A percentile compares a stretch with the other conserved stretches of the same genome.
phyloP scores from a whole-genome alignment of 169 alveolate genomes.

The Plasmodium knowlesi region DNA sequence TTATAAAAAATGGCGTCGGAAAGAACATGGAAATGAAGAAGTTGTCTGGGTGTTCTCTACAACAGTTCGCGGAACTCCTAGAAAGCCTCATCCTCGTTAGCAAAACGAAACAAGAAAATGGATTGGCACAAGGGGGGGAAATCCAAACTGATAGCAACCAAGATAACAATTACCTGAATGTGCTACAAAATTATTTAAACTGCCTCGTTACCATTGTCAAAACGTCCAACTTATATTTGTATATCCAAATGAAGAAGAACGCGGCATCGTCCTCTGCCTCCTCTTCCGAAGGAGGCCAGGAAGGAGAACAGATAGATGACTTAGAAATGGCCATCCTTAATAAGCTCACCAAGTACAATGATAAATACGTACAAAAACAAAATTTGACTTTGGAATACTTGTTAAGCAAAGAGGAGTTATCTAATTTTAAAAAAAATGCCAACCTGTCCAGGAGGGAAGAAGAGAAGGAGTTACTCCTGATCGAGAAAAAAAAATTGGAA shows the following conservation, averaged over 20 bases:
- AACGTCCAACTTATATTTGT: slow-evolving; percentile 41
- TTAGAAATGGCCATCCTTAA: slow-evolving; percentile 45
- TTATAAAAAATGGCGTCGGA: slow-evolving; percentile 64
- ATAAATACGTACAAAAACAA: slow-evolving; percentile 46
- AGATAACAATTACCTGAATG: neutral
- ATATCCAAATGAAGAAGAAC: slow-evolving; percentile 21
- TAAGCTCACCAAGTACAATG: slow-evolving; percentile 54
- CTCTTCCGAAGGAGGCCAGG: neutral
- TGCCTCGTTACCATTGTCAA: neutral
- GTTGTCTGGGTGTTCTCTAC: slow-evolving; percentile 69
- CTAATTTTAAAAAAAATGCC: slow-evolving; percentile 7
- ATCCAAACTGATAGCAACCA: neutral
- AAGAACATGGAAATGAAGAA: slow-evolving; percentile 47
- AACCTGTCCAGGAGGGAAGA: slow-evolving; percentile 1
- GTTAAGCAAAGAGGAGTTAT: slow-evolving; percentile 61
- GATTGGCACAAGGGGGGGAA: neutral
- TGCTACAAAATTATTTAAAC: slow-evolving; percentile 22
- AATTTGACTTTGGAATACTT: slow-evolving; percentile 41
- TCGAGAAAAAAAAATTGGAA: slow-evolving; percentile 70
- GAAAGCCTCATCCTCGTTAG: slow-evolving; percentile 43
- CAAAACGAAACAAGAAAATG: slow-evolving; percentile 19
- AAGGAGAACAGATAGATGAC: slow-evolving; percentile 9
- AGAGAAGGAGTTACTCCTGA: slow-evolving; percentile 60
- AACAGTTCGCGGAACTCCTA: slow-evolving; percentile 59
- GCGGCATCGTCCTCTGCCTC: neutral